These are phyloP conservation scores for Volvox reticuliferus DNA, from an alignment of 139 green algal genomes.

Conservation along the genomic window DNA sequence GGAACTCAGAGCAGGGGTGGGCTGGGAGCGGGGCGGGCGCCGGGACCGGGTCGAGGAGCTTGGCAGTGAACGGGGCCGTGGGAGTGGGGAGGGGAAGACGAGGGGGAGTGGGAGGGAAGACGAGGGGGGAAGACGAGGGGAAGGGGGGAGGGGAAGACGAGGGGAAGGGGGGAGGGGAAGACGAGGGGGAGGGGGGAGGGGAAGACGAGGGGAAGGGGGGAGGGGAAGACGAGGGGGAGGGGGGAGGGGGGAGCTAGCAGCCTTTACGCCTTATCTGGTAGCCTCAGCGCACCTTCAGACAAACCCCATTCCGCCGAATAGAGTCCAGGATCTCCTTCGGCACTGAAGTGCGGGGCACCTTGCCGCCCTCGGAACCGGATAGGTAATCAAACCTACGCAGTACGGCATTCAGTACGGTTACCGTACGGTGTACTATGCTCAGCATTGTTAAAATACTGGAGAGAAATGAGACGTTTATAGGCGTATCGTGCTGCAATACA, in stretches of 20 bases:
- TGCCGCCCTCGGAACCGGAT: constrained; percentile 47
- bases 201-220: no score
- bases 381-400: constrained; percentile 65
- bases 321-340: constrained; percentile 70
- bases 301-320: constrained; percentile 66
- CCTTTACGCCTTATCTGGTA: no score
- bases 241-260: not conserved
- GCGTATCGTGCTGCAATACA: no score
- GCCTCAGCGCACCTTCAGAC: constrained; percentile 56
- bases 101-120: not conserved
- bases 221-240: not conserved
- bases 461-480: no score
- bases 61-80: no score
- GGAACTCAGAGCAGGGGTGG: no score
- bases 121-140: not conserved
- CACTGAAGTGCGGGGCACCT: constrained; percentile 57
- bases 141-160: not conserved
- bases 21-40: no score
- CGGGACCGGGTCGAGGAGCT: no score
- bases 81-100: not conserved
- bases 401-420: no score
- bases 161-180: not conserved
- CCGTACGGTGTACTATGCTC: no score
- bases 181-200: not conserved
- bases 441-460: no score